Conservation (phyloP, 257 asterid genomes). For the Rubia yunnanensis region DNA sequence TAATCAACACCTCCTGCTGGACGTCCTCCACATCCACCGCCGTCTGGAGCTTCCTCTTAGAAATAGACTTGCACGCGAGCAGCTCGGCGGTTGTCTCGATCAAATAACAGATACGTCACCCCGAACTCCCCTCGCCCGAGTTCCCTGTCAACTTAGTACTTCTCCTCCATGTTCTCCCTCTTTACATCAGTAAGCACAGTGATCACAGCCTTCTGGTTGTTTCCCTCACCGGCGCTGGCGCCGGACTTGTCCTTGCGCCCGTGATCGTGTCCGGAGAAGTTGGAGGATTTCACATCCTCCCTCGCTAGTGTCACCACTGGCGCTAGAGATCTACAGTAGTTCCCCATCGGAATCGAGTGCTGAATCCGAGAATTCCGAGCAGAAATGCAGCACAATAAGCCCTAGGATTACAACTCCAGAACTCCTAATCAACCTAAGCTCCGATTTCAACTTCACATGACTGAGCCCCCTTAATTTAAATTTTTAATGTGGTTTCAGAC, state of each 20-base stretch:
- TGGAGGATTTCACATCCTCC: too few species aligned
- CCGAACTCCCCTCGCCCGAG: conserved; percentile 93
- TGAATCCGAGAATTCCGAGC: too few species aligned
- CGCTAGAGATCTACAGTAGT: too few species aligned
- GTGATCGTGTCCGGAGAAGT: conserved; percentile 60
- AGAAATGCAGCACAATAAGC: conserved; percentile 3
- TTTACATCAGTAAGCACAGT: conserved; percentile 49
- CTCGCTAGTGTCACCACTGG: too few species aligned
- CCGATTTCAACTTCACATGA: too few species aligned
- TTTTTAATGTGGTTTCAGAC: too few species aligned
- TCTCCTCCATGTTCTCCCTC: conserved; percentile 65
- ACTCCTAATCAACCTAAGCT: conserved; percentile 11
- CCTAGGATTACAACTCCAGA: conserved; percentile 4
- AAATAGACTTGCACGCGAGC: conserved; percentile 88
- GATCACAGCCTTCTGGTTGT: conserved; percentile 31
- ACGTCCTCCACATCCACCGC: conserved; percentile 93
- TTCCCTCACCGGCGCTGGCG: conserved; percentile 24
- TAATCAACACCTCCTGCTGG: conserved; percentile 78
- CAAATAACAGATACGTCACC: conserved; percentile 75
- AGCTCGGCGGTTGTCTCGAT: conserved; percentile 58
- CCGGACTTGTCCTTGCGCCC: conserved; percentile 45
- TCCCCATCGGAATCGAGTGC: too few species aligned
- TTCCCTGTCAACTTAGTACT: conserved; percentile 56
- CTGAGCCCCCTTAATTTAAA: too few species aligned
- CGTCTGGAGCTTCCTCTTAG: conserved; percentile 84